These are phyloP conservation scores for Cicer arietinum DNA, from an alignment of 306 rosid species.

Conservation along the genomic window DNA sequence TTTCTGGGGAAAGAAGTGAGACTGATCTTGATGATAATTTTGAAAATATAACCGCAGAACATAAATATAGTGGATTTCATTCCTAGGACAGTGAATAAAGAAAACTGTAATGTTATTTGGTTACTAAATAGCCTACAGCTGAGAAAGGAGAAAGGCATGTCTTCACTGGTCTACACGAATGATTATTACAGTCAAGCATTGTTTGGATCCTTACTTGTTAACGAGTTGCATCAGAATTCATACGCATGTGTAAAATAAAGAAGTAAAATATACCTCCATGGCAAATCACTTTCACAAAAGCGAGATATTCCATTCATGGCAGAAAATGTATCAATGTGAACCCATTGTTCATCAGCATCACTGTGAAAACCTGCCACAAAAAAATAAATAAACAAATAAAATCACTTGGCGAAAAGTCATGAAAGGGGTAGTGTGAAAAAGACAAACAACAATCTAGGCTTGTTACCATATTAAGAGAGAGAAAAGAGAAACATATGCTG, in stretches of 20 bases:
- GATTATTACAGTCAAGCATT: conserved; percentile 13
- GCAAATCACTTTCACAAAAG: conserved; percentile 75
- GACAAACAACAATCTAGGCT: not conserved
- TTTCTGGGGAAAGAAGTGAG: not conserved
- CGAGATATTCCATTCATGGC: conserved; percentile 98
- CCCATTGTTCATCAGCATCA: conserved; percentile 62
- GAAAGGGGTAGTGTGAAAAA: not conserved
- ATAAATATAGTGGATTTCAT: conserved; percentile 8
- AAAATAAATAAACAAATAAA: conserved; percentile 22
- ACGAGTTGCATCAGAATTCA: conserved; percentile 4
- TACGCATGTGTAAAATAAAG: conserved; percentile 18
- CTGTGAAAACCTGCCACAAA: conserved; percentile 60
- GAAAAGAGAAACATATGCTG: too few relatives aligned
- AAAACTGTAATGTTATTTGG: conserved; percentile 14
- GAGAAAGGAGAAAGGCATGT: conserved; percentile 33
- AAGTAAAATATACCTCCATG: conserved; percentile 75
- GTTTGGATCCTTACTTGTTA: conserved; percentile 24
- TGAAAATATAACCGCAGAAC: not conserved
- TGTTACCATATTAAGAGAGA: too few relatives aligned
- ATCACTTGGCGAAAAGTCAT: conserved; percentile 1
- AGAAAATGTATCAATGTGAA: conserved; percentile 93
- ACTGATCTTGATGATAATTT: not conserved
- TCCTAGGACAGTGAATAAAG: conserved; percentile 2
- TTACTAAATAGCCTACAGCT: conserved; percentile 18
- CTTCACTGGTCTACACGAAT: conserved; percentile 5